Base-by-base conservation (phyloP, 208 protist species). In the Acanthamoeba lenticulata region DNA sequence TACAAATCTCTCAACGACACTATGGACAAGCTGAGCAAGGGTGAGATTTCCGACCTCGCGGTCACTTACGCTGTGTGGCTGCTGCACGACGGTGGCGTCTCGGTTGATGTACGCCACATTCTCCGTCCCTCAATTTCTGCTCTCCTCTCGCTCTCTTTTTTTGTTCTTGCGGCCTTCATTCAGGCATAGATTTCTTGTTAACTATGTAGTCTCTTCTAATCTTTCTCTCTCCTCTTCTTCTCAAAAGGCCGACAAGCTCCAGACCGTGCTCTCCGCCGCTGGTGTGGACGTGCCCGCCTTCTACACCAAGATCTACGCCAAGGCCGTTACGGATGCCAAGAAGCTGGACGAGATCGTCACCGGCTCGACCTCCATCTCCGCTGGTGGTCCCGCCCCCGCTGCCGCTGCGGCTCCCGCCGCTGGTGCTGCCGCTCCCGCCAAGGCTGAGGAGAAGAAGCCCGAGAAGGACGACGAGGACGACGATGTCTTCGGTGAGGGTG, bases 21-120 rank as follows among this genome's bases (percentile, higher is more conserved):
- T 38, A 81, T 81, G 72, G 72, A 81, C 72, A 81, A 81, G 72
- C 72, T 81, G 72, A 81, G 72, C 72, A 81, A 81, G 72, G 72
- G 72, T 24, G 72, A 81, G 40, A 81, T 81, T 47, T 42, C 72
- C 27, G 72, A 81, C 72, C 72, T 81, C 72, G 72, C 72, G 72
- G 72, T 47, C 72, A 81, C 72, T 24, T 81, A 81, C 36, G 72
- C 72, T 38, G 72, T 81, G 72, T 81, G 72, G 72, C 72, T 81
- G 5, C 72, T 81, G 72, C 72, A 81, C 72, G 72, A 81, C 38
- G 72, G 72, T 32, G 72, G 72, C 40, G 72, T 81, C 72, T 81
- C 72, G 36, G 72, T 81, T 81, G 72, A 81, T 81, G 72, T 81
- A 81, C 2, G 38, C n/a, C n/a, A n/a, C 45, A 0, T 1, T 27